A percentile compares a stretch with the other conserved stretches of the same genome.
phyloP scores from a whole-genome alignment of 805 yeast genomes.

The Pichia exigua region DNA sequence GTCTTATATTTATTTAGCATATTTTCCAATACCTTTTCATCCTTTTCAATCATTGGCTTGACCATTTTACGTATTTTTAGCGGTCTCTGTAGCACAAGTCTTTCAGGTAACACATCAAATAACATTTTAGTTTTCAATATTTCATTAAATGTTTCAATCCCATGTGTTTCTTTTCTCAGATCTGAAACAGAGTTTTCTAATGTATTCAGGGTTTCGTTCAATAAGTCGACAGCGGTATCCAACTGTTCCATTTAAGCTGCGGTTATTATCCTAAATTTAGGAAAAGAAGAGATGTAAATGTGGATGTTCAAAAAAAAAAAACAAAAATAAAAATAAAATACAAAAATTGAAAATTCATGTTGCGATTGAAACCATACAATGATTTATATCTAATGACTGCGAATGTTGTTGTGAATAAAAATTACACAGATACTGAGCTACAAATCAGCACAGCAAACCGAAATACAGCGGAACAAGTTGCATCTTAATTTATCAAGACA shows the following conservation, averaged over 20 bases:
- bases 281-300: background rate
- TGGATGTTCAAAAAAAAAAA: no score
- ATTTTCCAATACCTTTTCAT: background rate
- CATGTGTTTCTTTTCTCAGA: conserved; percentile 2
- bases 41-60: conserved; percentile 11
- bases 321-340: no score
- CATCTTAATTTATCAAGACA: no score
- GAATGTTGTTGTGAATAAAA: background rate
- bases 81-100: conserved; percentile 4
- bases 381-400: no score
- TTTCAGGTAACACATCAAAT: conserved; percentile 15
- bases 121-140: conserved; percentile 3
- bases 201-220: conserved; percentile 1
- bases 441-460: no score
- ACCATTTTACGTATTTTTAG: conserved; percentile 5
- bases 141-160: background rate
- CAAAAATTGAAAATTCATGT: background rate
- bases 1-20: conserved; percentile 3
- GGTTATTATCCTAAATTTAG: background rate
- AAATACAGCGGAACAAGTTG: no score
- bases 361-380: background rate
- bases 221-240: background rate
- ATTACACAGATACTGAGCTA: no score
- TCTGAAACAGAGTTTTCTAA: conserved; percentile 6
- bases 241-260: background rate